Base-by-base conservation (phyloP, 495 filamentous ascomycete genomes). In the Aspergillus funiculosus region DNA sequence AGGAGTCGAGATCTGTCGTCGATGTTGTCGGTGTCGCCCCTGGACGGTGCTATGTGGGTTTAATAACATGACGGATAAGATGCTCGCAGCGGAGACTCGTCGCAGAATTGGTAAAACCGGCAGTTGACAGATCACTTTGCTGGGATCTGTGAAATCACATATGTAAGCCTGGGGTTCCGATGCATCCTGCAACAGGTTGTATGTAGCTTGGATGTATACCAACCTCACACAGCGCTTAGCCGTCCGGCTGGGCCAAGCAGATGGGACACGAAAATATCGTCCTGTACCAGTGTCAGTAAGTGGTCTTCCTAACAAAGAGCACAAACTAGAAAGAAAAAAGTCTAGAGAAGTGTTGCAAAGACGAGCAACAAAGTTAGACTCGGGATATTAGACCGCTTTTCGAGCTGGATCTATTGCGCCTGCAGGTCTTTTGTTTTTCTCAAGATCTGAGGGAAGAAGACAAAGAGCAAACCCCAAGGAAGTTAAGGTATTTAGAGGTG, bases 1-100 rank as follows among this genome's bases (percentile, higher is more conserved):
- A 46, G 89, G 88, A 57, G 87, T 92, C 57, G 89, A 95, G 58
- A 88, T 83, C 72, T 91, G 88, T 63, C 89, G 86, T 60, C 86
- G 80, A 68, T 94, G 87, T 72, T 79, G 80, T 61, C 80, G 78
- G 59, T 80, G 79, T 66, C 82, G 83, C 55, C 73, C 69, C 52
- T 86, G 80, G 66, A 84, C 73, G 69, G 67, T 79, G 63, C 73
- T 78, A 43, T 69, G 69, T 52, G 79, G 75, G 69, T 84, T 80
- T 62, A 85, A 85, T 79, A 89, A 78, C 87, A 92, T 90, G 63
- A 69, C 77, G 64, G 51, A 37, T 34, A 48, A 36, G 19, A 43
- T 46, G 22, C n/a, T 18, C 29, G 26, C 24, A 29, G 14, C 37
- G n/a, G n/a, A n/a, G n/a, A 51, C 38, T 52, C 30, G 48, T 54